Percentiles rank a stretch among this genome's conserved stretches.
These are phyloP conservation scores for Nymphaea thermarum DNA, from an alignment of 164 flowering plant species.

Conservation along the genomic window DNA sequence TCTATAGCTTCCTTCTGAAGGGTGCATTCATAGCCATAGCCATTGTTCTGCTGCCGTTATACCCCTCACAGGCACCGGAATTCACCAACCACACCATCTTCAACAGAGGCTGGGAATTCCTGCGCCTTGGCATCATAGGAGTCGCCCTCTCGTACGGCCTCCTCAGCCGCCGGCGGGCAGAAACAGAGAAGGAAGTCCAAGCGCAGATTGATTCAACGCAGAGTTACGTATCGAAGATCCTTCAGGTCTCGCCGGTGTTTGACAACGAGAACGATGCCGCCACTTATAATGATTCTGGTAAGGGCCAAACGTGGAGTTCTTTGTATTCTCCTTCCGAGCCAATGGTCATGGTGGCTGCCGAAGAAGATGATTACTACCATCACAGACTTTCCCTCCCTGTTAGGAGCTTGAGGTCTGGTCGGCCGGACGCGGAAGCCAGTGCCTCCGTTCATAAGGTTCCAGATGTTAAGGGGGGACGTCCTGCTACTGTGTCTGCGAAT, in stretches of 20 bases:
- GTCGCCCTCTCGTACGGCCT: constrained; percentile 87
- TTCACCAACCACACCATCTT: constrained; percentile 43
- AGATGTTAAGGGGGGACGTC: neutral
- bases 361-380: constrained; percentile 24
- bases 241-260: constrained; percentile 71
- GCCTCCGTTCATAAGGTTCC: neutral
- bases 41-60: constrained; percentile 40
- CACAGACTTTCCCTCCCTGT: constrained; percentile 66
- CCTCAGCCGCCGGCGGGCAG: constrained; percentile 54
- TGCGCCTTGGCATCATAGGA: constrained; percentile 79
- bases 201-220: constrained; percentile 38
- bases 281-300: constrained; percentile 25
- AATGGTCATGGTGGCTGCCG: constrained; percentile 35
- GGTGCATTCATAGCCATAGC: constrained; percentile 25
- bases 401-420: constrained; percentile 61
- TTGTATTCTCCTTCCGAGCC: constrained; percentile 51
- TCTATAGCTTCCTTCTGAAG: constrained; percentile 30
- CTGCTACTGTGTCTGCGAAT: neutral
- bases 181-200: constrained; percentile 30
- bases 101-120: constrained; percentile 76
- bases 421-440: constrained; percentile 17
- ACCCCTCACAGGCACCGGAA: constrained; percentile 68
- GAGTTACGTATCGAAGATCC: constrained; percentile 47
- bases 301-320: constrained; percentile 66
- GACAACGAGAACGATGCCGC: constrained; percentile 46